Percentiles rank a stretch among this genome's conserved stretches.
These are phyloP conservation scores for Tolypocladium cylindrosporum DNA, from an alignment of 2,329 filamentous ascomycete species.

Conservation along the genomic window DNA sequence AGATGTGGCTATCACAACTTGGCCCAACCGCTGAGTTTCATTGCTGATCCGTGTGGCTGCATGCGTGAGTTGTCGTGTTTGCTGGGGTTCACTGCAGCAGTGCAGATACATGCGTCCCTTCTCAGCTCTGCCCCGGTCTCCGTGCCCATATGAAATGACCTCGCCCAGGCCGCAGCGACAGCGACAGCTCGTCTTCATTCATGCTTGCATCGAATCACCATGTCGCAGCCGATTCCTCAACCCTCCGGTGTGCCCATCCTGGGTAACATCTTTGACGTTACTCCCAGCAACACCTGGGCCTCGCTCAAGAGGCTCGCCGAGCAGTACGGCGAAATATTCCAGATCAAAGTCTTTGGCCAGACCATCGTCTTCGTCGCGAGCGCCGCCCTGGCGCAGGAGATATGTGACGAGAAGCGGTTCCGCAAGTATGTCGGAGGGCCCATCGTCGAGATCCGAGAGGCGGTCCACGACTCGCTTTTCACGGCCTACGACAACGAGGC, in stretches of 20 bases:
- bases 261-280: slow-evolving; percentile 25
- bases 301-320: slow-evolving; percentile 25
- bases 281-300: slow-evolving; percentile 24
- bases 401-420: slow-evolving; percentile 43
- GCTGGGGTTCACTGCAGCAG: slow-evolving; percentile 2
- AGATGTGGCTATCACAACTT: neutral
- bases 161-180: neutral
- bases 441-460: slow-evolving; percentile 39
- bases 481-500: slow-evolving; percentile 38
- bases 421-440: slow-evolving; percentile 44
- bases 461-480: slow-evolving; percentile 42
- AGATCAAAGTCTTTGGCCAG: slow-evolving; percentile 23
- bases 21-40: neutral
- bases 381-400: slow-evolving; percentile 34
- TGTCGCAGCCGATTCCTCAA: slow-evolving; percentile 24
- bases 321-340: slow-evolving; percentile 27
- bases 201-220: slow-evolving; percentile 5
- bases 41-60: slow-evolving; percentile 6
- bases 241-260: slow-evolving; percentile 24
- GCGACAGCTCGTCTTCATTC: neutral
- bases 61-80: slow-evolving; percentile 4
- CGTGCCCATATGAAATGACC: neutral
- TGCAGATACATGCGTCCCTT: slow-evolving; percentile 2
- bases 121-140: neutral
- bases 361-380: slow-evolving; percentile 35